These are phyloP conservation scores for Stephania yunnanensis DNA, from an alignment of 164 flowering plant genomes.

Conservation along the genomic window DNA sequence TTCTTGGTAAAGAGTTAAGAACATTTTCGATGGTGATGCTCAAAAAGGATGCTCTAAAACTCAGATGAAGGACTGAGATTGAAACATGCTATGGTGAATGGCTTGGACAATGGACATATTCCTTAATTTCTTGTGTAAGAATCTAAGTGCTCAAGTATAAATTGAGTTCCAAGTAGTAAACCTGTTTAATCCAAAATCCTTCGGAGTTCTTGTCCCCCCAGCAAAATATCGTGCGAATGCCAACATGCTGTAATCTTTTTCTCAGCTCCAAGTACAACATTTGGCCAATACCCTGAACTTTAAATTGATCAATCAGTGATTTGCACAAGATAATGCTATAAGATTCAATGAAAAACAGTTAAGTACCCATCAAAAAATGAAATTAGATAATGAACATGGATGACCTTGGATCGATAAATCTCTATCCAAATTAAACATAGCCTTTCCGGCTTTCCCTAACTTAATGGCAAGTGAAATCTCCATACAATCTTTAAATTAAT, in stretches of 20 bases:
- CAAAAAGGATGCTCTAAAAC: background rate
- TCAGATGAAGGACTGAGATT: background rate
- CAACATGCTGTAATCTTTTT: slow-evolving; percentile 68
- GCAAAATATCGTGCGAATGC: slow-evolving; percentile 59
- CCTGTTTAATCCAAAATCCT: slow-evolving; percentile 94
- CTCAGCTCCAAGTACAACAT: slow-evolving; percentile 54
- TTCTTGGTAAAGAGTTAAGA: background rate
- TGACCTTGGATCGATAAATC: too few species aligned
- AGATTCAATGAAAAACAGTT: background rate
- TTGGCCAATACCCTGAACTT: slow-evolving; percentile 67
- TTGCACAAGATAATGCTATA: background rate
- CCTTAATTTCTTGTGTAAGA: too few species aligned
- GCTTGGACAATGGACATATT: background rate
- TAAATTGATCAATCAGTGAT: slow-evolving; percentile 1
- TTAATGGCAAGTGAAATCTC: background rate
- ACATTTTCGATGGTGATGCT: background rate
- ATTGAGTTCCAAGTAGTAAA: slow-evolving; percentile 18
- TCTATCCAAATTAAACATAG: too few species aligned
- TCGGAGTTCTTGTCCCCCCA: slow-evolving; percentile 93
- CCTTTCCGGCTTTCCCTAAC: too few species aligned
- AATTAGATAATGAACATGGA: background rate
- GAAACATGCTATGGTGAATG: background rate
- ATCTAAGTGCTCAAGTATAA: background rate
- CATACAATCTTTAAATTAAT: background rate
- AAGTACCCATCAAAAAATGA: background rate